Evolutionary conservation across 305 asterid genomes (phyloP), one percentile per base, ranked within the genome.

Genomic region (Ilex paraguariensis): DNA sequence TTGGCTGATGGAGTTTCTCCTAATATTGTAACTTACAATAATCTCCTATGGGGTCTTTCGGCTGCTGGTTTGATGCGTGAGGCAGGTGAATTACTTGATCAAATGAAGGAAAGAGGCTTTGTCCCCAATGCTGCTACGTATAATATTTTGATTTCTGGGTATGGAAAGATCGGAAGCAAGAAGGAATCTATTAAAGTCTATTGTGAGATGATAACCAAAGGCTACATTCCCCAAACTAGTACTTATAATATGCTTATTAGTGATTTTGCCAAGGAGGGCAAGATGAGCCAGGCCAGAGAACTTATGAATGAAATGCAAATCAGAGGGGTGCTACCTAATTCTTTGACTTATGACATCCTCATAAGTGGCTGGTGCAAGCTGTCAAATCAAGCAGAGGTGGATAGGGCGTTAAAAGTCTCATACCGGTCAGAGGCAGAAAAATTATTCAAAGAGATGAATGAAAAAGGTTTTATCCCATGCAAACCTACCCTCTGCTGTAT

Each of bases 241-340:
- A 88, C 98, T 50, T 88, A 76, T 67, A 88, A 91, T 70, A 74
- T 81, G 40, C 95, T 88, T 63, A 82, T 90, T 45, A 39, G 70
- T 63, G 87, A 81, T 66, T 91, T 91, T 84, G 83, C 96, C 56
- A 85, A 71, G 79, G 77, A 66, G 55, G 98, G 98, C 65, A 85
- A 79, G 73, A 89, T 91, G 98, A 84, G 78, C 62, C 95, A 91
- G 59, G 95, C 97, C 15, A 78, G 77, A 76, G 98, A 92, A 81
- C 86, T 92, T 75, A 61, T 83, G 84, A 81, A 77, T 31, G 98
- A 92, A 76, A 87, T 92, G 96, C 79, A 82, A 68, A 60, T 71
- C 67, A 78, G 95, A 74, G 85, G 89, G 30, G 90, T 80, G 42
- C 28, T 36, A 56, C 90, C 95, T 15, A 87, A 78, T 74, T 73